Conservation (phyloP, 2,329 filamentous ascomycete species). For the Didymella lethalis region DNA sequence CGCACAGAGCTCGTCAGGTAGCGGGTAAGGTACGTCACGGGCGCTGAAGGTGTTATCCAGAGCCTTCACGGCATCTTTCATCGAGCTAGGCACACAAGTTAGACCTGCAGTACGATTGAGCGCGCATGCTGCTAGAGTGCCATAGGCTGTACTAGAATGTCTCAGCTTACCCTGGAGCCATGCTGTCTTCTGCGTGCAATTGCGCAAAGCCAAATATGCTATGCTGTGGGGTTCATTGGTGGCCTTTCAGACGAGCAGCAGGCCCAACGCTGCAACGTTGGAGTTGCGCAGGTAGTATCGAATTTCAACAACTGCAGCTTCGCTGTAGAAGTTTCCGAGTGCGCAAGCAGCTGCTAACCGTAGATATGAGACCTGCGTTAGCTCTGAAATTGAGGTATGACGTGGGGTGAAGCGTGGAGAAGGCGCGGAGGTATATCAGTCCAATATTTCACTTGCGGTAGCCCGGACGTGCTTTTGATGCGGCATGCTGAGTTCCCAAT, state of each 20-base stretch:
- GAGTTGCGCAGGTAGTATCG: background rate
- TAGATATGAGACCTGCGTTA: slow-evolving; percentile 4
- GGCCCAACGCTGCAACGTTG: background rate
- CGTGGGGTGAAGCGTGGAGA: slow-evolving; percentile 24
- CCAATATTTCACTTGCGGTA: slow-evolving; percentile 5
- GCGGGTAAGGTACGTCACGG: slow-evolving; percentile 58
- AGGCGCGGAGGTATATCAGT: slow-evolving; percentile 14
- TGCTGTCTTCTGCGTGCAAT: slow-evolving; percentile 3
- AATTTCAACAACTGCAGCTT: background rate
- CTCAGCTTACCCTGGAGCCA: slow-evolving; percentile 19
- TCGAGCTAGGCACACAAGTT: slow-evolving; percentile 48
- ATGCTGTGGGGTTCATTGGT: slow-evolving; percentile 7
- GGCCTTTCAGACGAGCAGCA: slow-evolving; percentile 6
- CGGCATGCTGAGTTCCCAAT: slow-evolving; percentile 10
- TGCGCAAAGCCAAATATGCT: slow-evolving; percentile 2
- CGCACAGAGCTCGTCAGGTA: slow-evolving; percentile 70
- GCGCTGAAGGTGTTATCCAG: slow-evolving; percentile 56
- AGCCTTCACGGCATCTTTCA: slow-evolving; percentile 59
- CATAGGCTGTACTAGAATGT: background rate
- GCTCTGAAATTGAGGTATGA: slow-evolving; percentile 13
- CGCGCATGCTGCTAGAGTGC: background rate
- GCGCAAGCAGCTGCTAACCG: background rate
- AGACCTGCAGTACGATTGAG: background rate
- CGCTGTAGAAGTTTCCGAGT: background rate
- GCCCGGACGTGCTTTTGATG: slow-evolving; percentile 19